Conservation (phyloP, 2,329 filamentous ascomycete species). For the Didymella segeticola region DNA sequence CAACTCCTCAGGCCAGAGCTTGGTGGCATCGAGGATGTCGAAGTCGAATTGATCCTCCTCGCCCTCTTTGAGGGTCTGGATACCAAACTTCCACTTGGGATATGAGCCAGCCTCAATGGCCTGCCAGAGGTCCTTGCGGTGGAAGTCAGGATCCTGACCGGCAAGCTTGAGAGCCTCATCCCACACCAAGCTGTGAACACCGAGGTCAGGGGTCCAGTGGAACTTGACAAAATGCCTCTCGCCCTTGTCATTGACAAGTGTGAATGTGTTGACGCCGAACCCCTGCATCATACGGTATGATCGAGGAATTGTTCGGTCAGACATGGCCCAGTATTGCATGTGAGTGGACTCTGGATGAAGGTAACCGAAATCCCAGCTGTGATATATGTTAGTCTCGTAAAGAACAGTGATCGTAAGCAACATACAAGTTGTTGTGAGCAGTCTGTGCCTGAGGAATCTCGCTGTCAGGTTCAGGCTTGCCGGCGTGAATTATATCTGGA, state of each 20-base stretch:
- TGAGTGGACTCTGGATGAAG: slow-evolving; percentile 75
- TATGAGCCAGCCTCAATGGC: slow-evolving; percentile 75
- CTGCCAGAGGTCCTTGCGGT: slow-evolving; percentile 76
- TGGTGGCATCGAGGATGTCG: slow-evolving; percentile 84
- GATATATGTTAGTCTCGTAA: no score
- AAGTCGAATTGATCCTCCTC: slow-evolving; percentile 82
- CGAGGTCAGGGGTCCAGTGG: slow-evolving; percentile 75
- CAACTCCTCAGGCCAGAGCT: slow-evolving; percentile 82
- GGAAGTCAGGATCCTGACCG: slow-evolving; percentile 74
- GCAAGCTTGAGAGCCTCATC: slow-evolving; percentile 78
- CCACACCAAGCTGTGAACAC: slow-evolving; percentile 78
- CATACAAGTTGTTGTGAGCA: slow-evolving; percentile 80
- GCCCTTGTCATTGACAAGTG: slow-evolving; percentile 70
- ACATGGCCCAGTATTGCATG: slow-evolving; percentile 83
- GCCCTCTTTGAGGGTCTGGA: slow-evolving; percentile 77
- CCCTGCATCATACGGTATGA: slow-evolving; percentile 87
- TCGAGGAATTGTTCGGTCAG: slow-evolving; percentile 74
- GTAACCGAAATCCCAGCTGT: slow-evolving; percentile 60
- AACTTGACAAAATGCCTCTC: slow-evolving; percentile 80
- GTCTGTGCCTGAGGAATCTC: slow-evolving; percentile 75
- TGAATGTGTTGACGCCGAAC: slow-evolving; percentile 83
- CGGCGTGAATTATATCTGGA: slow-evolving; percentile 68
- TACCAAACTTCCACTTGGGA: slow-evolving; percentile 81
- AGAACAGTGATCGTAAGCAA: no score
- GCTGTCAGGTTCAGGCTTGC: slow-evolving; percentile 73